A percentile compares a stretch with the other conserved stretches of the same genome.
phyloP scores from a whole-genome alignment of 495 filamentous ascomycete genomes.

The Chaetomidium leptoderma region DNA sequence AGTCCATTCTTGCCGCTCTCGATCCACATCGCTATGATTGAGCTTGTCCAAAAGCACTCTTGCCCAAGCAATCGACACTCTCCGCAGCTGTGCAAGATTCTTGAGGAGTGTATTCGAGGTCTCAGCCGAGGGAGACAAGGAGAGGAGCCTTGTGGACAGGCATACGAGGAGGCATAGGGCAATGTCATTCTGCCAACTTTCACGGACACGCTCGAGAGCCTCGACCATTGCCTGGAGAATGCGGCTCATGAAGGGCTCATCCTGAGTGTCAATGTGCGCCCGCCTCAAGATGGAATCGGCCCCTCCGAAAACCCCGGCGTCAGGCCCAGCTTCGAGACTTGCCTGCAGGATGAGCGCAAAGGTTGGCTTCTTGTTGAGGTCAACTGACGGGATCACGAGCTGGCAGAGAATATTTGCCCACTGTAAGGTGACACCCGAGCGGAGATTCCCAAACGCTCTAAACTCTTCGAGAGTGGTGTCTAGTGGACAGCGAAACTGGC shows the following conservation, averaged over 20 bases:
- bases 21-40: background rate
- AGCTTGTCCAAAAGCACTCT: conserved; percentile 9
- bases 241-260: background rate
- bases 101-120: conserved; percentile 7
- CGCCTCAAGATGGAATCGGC: background rate
- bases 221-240: conserved; percentile 4
- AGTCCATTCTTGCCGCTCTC: conserved; percentile 5
- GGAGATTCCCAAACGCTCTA: no score
- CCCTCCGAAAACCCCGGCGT: no score
- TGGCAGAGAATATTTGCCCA: no score
- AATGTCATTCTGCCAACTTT: conserved; percentile 22
- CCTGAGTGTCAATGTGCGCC: conserved; percentile 3
- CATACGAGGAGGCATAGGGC: conserved; percentile 18
- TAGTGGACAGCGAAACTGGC: no score
- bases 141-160: conserved; percentile 18
- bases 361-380: no score
- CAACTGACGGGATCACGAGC: no score
- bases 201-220: conserved; percentile 9
- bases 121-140: conserved; percentile 4
- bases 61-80: conserved; percentile 15
- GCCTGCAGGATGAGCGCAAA: no score
- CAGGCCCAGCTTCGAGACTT: no score
- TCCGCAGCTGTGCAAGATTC: conserved; percentile 10
- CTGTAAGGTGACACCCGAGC: no score
- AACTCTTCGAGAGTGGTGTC: no score